Conservation (phyloP, 1,284 basidiomycete genomes). For the Laetiporus sulphureus region DNA sequence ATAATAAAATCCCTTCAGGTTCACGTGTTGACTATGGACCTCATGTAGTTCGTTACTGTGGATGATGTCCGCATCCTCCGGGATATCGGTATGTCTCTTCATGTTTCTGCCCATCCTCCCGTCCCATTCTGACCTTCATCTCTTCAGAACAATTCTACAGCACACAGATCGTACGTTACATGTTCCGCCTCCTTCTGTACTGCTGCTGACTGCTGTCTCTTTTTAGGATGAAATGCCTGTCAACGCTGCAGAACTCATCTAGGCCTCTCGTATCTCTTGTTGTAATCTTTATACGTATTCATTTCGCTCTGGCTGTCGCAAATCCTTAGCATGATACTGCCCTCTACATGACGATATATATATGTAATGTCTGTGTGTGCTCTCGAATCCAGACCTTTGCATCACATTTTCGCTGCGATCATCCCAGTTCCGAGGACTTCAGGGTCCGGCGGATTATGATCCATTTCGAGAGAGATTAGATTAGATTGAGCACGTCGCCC, state of each 20-base stretch:
- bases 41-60: constrained; percentile 76
- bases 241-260: constrained; percentile 85
- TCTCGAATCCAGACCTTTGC: no score
- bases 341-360: no score
- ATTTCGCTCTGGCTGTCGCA: no score
- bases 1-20: neutral
- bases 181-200: constrained; percentile 6
- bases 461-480: no score
- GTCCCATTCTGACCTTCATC: constrained; percentile 12
- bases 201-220: constrained; percentile 15
- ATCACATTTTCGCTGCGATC: no score
- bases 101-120: constrained; percentile 1
- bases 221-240: constrained; percentile 89
- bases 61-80: constrained; percentile 88
- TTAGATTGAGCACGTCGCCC: no score
- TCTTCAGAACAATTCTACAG: constrained; percentile 77
- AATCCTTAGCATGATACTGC: no score
- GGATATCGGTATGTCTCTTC: constrained; percentile 67
- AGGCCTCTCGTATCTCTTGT: constrained; percentile 17
- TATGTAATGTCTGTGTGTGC: no score
- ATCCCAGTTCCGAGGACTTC: no score
- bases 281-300: no score
- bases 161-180: constrained; percentile 71
- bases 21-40: neutral
- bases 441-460: no score